phyloP scores from a whole-genome alignment of 371 early-diverging fungal species.

The Mucor indicus region DNA sequence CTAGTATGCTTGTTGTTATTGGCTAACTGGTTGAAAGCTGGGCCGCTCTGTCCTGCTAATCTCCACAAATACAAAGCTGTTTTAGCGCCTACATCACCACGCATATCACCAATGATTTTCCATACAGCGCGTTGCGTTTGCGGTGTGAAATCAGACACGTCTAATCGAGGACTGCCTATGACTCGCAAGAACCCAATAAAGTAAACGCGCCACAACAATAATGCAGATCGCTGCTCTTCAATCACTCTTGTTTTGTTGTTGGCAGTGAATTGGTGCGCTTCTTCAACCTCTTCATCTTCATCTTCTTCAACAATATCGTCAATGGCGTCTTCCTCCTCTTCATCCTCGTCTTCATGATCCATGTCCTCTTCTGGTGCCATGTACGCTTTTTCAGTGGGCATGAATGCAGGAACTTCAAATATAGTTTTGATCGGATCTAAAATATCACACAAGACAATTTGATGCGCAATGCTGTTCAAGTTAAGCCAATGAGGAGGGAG shows the following conservation, averaged over 20 bases:
- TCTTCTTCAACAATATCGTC: not conserved
- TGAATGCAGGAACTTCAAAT: constrained; percentile 45
- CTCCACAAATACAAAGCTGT: constrained; percentile 57
- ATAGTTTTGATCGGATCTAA: constrained; percentile 51
- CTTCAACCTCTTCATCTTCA: constrained; percentile 3
- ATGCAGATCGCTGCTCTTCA: constrained; percentile 1
- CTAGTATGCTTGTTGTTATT: not conserved
- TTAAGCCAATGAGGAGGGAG: constrained; percentile 61
- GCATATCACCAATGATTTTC: constrained; percentile 63
- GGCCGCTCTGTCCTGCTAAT: constrained; percentile 17
- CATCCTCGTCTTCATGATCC: constrained; percentile 3
- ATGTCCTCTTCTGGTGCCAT: not conserved
- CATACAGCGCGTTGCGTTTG: constrained; percentile 58
- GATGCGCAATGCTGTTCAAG: constrained; percentile 52
- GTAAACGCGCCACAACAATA: constrained; percentile 55
- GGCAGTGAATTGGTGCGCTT: not conserved
- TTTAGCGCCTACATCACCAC: constrained; percentile 56
- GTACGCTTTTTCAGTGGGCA: constrained; percentile 22
- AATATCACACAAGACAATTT: constrained; percentile 47
- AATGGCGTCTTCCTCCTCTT: not conserved
- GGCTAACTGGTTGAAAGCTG: too few relatives aligned
- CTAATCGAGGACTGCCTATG: constrained; percentile 55
- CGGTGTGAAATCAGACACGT: constrained; percentile 56
- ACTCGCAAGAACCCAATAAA: constrained; percentile 55
- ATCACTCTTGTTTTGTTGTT: not conserved